A percentile compares a stretch with the other conserved stretches of the same genome.
Evolutionary conservation across 352 stramenopile species (phyloP).

Genomic region (Poterioochromonas sp.): DNA sequence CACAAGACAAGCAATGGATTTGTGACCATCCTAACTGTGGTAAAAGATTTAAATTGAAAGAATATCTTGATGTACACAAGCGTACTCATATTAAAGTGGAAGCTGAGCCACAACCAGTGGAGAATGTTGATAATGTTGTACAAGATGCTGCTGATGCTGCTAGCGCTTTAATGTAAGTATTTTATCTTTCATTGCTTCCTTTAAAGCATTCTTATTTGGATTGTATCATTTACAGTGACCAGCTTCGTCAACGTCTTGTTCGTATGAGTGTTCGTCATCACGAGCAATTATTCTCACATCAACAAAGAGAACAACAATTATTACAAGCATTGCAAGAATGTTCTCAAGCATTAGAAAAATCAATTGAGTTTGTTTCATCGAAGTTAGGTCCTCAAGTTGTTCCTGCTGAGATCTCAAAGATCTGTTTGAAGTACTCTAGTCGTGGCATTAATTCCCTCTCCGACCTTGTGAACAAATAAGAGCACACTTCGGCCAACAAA

Average conservation of each 20-base stretch:
- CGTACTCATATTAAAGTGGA: slow-evolving; percentile 25
- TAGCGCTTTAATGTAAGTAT: slow-evolving; percentile 23
- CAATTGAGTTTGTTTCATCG: neutral
- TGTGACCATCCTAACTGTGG: slow-evolving; percentile 39
- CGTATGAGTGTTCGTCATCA: slow-evolving; percentile 28
- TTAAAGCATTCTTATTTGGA: neutral
- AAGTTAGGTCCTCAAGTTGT: neutral
- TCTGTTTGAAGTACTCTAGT: neutral
- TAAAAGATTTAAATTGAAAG: slow-evolving; percentile 43
- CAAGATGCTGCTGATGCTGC: slow-evolving; percentile 28
- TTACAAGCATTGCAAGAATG: slow-evolving; percentile 29
- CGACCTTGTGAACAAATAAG: neutral
- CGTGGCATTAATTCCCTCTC: neutral
- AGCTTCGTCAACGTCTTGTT: slow-evolving; percentile 26
- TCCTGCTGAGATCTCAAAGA: neutral
- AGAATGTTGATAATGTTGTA: slow-evolving; percentile 29
- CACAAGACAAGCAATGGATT: slow-evolving; percentile 40
- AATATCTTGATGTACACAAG: slow-evolving; percentile 38
- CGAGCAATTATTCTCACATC: slow-evolving; percentile 17
- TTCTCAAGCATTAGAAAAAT: slow-evolving; percentile 4
- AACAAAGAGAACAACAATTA: slow-evolving; percentile 25
- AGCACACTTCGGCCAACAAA: neutral
- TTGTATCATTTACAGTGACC: slow-evolving; percentile 17
- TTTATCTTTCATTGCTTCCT: neutral
- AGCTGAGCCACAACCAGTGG: slow-evolving; percentile 13